These are phyloP conservation scores for Fragaria vesca DNA, from an alignment of 306 rosid species.

Conservation along the genomic window DNA sequence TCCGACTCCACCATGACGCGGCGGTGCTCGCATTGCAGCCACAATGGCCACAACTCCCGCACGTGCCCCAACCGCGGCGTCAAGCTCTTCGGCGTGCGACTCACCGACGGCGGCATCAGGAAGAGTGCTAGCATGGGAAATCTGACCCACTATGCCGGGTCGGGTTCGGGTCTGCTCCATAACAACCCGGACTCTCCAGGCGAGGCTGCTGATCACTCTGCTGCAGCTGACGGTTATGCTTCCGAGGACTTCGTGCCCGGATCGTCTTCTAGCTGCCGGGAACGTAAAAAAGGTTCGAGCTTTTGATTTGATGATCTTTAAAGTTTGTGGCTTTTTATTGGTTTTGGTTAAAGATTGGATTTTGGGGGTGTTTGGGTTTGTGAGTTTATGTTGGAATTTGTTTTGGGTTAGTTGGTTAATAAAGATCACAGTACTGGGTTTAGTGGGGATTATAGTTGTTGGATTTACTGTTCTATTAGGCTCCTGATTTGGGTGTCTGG, in stretches of 20 bases:
- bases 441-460: neutral
- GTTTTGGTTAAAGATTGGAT: neutral
- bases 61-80: slow-evolving; percentile 97
- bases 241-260: slow-evolving; percentile 98
- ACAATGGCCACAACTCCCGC: slow-evolving; percentile 95
- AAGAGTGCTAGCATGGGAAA: slow-evolving; percentile 99
- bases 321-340: slow-evolving; percentile 10
- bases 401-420: neutral
- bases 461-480: neutral
- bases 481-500: neutral
- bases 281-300: slow-evolving; percentile 80
- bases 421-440: neutral
- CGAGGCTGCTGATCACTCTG: slow-evolving; percentile 70
- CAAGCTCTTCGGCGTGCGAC: slow-evolving; percentile 86
- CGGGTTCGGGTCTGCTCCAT: slow-evolving; percentile 34
- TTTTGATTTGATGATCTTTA: neutral
- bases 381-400: neutral
- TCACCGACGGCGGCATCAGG: slow-evolving; percentile 91
- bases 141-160: slow-evolving; percentile 76
- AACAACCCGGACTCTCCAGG: slow-evolving; percentile 82
- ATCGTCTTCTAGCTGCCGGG: slow-evolving; percentile 86
- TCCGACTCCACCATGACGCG: slow-evolving; percentile 69
- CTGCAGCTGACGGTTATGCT: slow-evolving; percentile 76
- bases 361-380: neutral
- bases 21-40: slow-evolving; percentile 96